A percentile compares a stretch with the other conserved stretches of the same genome.
These are phyloP conservation scores for Penicillium sp. DNA, from an alignment of 2,329 filamentous ascomycete genomes.

Conservation along the genomic window DNA sequence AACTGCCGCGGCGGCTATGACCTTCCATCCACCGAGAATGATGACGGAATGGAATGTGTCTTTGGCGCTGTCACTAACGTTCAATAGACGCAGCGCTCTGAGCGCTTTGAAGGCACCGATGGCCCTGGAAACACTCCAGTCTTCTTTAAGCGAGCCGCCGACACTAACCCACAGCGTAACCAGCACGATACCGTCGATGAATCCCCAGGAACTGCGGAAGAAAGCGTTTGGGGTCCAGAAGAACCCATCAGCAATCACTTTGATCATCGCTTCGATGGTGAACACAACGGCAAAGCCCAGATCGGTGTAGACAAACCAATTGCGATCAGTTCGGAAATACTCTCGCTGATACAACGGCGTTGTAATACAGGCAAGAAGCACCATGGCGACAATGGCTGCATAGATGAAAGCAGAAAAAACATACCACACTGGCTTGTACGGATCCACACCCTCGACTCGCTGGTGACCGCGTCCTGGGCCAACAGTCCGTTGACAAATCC, in stretches of 20 bases:
- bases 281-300: conserved; percentile 86
- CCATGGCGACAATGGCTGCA: conserved; percentile 92
- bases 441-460: conserved; percentile 84
- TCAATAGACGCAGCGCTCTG: conserved; percentile 83
- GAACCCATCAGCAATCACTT: conserved; percentile 91
- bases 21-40: conserved; percentile 90
- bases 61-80: conserved; percentile 91
- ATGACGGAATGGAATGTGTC: conserved; percentile 97
- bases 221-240: conserved; percentile 98
- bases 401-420: conserved; percentile 92
- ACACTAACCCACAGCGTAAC: conserved; percentile 96
- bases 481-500: conserved; percentile 82
- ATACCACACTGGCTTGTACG: conserved; percentile 89
- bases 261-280: conserved; percentile 80
- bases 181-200: conserved; percentile 89
- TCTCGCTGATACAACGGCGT: conserved; percentile 91
- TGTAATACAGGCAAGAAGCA: conserved; percentile 89
- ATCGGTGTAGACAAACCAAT: conserved; percentile 96
- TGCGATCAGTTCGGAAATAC: conserved; percentile 70
- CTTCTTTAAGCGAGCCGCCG: conserved; percentile 73
- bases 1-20: conserved; percentile 86
- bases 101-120: conserved; percentile 97
- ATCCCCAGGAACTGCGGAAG: conserved; percentile 92
- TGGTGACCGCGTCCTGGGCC: conserved; percentile 85
- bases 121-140: conserved; percentile 81